A percentile compares a stretch with the other conserved stretches of the same genome.
phyloP scores from a whole-genome alignment of 257 asterid genomes.

The Solanum paucissectum region DNA sequence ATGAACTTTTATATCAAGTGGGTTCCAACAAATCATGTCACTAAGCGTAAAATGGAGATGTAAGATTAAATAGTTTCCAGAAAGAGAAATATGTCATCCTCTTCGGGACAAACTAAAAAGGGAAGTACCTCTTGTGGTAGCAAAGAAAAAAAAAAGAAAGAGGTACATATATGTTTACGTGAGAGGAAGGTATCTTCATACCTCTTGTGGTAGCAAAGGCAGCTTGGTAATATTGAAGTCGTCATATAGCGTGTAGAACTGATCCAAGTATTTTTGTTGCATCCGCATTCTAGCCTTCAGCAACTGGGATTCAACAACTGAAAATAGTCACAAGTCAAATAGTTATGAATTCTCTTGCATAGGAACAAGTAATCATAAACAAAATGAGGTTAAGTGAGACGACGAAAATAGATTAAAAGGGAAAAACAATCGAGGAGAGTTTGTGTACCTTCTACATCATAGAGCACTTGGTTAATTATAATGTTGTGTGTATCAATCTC shows the following conservation, averaged over 20 bases:
- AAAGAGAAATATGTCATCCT: too few relatives aligned
- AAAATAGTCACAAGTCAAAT: background rate
- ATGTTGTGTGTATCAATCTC: conserved; percentile 96
- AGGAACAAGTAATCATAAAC: background rate
- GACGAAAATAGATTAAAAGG: background rate
- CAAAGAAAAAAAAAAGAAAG: too few relatives aligned
- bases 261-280: conserved; percentile 91
- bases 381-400: background rate
- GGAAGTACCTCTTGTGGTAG: too few relatives aligned
- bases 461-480: conserved; percentile 90
- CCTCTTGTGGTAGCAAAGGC: conserved; percentile 97
- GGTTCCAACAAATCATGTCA: too few relatives aligned
- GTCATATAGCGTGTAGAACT: conserved; percentile 79
- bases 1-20: too few relatives aligned
- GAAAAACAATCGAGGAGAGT: background rate
- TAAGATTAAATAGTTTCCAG: too few relatives aligned
- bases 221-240: conserved; percentile 91
- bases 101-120: too few relatives aligned
- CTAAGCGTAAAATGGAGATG: too few relatives aligned
- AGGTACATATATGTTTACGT: background rate
- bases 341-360: background rate
- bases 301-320: conserved; percentile 77
- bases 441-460: conserved; percentile 75
- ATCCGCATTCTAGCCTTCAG: conserved; percentile 85
- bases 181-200: conserved; percentile 4